Base-by-base conservation (phyloP, 2,329 filamentous ascomycete species). In the Alternaria viburni region DNA sequence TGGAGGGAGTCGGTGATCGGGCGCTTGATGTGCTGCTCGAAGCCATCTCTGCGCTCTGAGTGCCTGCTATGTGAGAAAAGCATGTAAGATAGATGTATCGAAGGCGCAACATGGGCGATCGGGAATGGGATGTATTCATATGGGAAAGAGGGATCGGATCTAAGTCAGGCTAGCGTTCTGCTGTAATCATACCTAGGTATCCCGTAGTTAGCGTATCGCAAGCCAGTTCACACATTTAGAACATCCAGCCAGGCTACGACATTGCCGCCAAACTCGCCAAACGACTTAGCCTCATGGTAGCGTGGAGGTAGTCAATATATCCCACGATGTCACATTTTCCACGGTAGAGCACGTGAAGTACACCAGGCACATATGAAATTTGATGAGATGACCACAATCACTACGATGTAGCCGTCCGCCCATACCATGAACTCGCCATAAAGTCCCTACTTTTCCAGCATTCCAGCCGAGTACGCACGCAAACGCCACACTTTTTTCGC, bases 21-120 rank as follows among this genome's bases (percentile, higher is more conserved):
- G 84, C 85, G 6, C 73, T 89, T 54, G 86, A 88, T 54, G 85
- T 89, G 26, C 71, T 90, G 69, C 81, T 84, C 50, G 85, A 83
- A 72, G 87, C 86, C 57, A 86, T 90, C 67, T 85, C 85, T 60
- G 81, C 81, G 19, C 74, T 89, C 69, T 89, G 57, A 69, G 36
- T 36, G 32, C 9, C 32, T n/a, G 2, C 1, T 36, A n/a, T 36
- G 32, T n/a, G 3, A 45, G 23, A 13, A 21, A 21, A 7, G 10
- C 11, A 23, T 56, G 45, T 45, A 63, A 41, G 28, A 61, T 57
- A 9, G 15, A 28, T 41, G n/a, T 41, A 15, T 46, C 13, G 12
- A 21, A 36, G 47, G 57, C 47, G 52, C 19, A 50, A 21, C 7
- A 51, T 13, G 19, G 32, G 52, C 6, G 28, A 17, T 36, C 47